Conservation (phyloP, 805 yeast species). For the Sugiyamaella valdiviana region DNA sequence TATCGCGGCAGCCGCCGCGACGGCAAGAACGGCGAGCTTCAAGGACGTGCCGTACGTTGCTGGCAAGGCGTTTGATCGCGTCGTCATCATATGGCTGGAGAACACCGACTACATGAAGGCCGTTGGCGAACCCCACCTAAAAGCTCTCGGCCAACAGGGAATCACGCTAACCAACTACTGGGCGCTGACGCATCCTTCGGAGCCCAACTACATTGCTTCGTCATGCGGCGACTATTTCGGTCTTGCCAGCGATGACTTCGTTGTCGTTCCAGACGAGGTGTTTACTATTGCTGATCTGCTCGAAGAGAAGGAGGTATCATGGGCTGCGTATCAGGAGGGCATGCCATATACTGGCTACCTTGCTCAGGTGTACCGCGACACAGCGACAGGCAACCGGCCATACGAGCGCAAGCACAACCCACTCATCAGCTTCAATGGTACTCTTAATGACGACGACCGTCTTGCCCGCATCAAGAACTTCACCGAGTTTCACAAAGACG, state of each 20-base stretch:
- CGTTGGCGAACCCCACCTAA: slow-evolving; percentile 39
- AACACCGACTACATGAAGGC: slow-evolving; percentile 49
- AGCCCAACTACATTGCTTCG: slow-evolving; percentile 48
- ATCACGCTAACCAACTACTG: slow-evolving; percentile 45
- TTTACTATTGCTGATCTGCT: slow-evolving; percentile 45
- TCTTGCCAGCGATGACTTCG: slow-evolving; percentile 41
- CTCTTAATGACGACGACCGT: slow-evolving; percentile 34
- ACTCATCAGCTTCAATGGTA: slow-evolving; percentile 38
- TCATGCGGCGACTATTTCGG: slow-evolving; percentile 49
- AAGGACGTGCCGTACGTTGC: slow-evolving; percentile 32
- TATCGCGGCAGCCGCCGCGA: slow-evolving; percentile 35
- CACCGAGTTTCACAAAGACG: slow-evolving; percentile 39
- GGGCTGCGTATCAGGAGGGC: slow-evolving; percentile 52
- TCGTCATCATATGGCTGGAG: slow-evolving; percentile 44
- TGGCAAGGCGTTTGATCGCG: slow-evolving; percentile 39
- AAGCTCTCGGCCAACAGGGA: slow-evolving; percentile 41
- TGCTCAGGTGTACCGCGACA: slow-evolving; percentile 43
- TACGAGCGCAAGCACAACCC: slow-evolving; percentile 52
- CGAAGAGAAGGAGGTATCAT: slow-evolving; percentile 41
- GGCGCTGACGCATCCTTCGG: slow-evolving; percentile 48
- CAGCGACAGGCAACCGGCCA: slow-evolving; percentile 39
- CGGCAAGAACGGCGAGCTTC: slow-evolving; percentile 27
- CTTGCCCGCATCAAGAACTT: slow-evolving; percentile 43
- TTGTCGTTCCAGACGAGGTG: slow-evolving; percentile 40
- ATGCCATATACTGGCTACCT: slow-evolving; percentile 47